A percentile compares a stretch with the other conserved stretches of the same genome.
Conservation (phyloP, 352 stramenopile species). For the Peronospora belbahrii region DNA sequence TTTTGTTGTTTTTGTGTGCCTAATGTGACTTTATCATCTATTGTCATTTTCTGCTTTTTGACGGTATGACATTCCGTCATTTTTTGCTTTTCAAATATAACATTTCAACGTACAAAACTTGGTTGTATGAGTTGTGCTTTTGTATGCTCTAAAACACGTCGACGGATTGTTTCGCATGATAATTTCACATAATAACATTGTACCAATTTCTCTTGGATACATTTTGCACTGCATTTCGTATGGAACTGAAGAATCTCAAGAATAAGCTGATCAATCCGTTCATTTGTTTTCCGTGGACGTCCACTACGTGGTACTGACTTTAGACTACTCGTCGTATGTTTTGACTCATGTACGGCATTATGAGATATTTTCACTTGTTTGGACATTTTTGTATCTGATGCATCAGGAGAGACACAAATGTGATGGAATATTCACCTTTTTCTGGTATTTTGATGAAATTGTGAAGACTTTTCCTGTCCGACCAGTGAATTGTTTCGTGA, state of each 20-base stretch:
- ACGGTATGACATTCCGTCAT: too few relatives aligned
- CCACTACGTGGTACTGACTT: slow-evolving; percentile 45
- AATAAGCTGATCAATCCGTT: slow-evolving; percentile 60
- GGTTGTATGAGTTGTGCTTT: slow-evolving; percentile 26
- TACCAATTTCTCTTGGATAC: slow-evolving; percentile 53
- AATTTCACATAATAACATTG: slow-evolving; percentile 53
- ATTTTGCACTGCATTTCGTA: slow-evolving; percentile 44
- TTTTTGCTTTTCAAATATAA: too few relatives aligned
- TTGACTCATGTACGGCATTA: slow-evolving; percentile 51
- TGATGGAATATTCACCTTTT: too few relatives aligned
- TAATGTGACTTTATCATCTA: too few relatives aligned
- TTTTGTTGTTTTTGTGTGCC: too few relatives aligned
- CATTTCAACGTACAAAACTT: too few relatives aligned
- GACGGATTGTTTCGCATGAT: slow-evolving; percentile 51
- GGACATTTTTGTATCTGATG: slow-evolving; percentile 47
- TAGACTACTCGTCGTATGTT: slow-evolving; percentile 57
- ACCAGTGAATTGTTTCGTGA: too few relatives aligned
- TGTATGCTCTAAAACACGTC: slow-evolving; percentile 47
- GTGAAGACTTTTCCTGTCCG: too few relatives aligned
- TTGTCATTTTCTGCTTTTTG: too few relatives aligned
- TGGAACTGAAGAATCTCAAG: slow-evolving; percentile 48
- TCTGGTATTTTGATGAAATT: too few relatives aligned
- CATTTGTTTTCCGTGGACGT: slow-evolving; percentile 55
- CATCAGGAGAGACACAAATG: too few relatives aligned
- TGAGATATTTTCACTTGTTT: slow-evolving; percentile 48